These are phyloP conservation scores for Vitis hybrid DNA, from an alignment of 177 flowering plant species.

Conservation along the genomic window DNA sequence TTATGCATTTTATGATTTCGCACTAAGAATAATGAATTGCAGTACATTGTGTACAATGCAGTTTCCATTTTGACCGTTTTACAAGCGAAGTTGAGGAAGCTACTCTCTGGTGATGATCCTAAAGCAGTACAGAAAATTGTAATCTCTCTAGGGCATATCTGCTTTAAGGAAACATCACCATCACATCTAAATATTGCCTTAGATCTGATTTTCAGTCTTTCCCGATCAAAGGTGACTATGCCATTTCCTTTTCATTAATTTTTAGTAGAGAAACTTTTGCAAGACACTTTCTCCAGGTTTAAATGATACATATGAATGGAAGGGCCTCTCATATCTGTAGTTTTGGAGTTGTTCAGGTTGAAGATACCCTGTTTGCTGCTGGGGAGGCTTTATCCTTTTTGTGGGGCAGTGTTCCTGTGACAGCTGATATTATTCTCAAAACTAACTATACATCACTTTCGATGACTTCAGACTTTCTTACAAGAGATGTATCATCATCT, in stretches of 20 bases:
- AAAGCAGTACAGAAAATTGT: slow-evolving; percentile 81
- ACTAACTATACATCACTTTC: slow-evolving; percentile 87
- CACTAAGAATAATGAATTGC: neutral
- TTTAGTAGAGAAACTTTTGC: neutral
- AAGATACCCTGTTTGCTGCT: slow-evolving; percentile 94
- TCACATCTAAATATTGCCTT: slow-evolving; percentile 59
- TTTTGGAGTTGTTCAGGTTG: slow-evolving; percentile 59
- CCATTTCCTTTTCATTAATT: neutral
- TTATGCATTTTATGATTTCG: neutral
- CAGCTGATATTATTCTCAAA: slow-evolving; percentile 86
- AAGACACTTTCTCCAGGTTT: neutral
- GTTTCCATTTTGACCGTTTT: slow-evolving; percentile 56
- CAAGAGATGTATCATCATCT: slow-evolving; percentile 51
- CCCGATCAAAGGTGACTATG: slow-evolving; percentile 80
- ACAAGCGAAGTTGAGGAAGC: slow-evolving; percentile 66
- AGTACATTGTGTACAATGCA: slow-evolving; percentile 36
- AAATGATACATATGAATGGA: neutral
- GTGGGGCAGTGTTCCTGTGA: slow-evolving; percentile 96
- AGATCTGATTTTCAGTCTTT: slow-evolving; percentile 74
- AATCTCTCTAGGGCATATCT: slow-evolving; percentile 84
- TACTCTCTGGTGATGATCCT: slow-evolving; percentile 71
- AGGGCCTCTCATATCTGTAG: slow-evolving; percentile 2
- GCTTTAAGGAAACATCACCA: slow-evolving; percentile 62
- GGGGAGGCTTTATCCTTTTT: slow-evolving; percentile 95
- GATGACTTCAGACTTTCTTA: slow-evolving; percentile 73